Base-by-base conservation (phyloP, 2,329 filamentous ascomycete genomes). In the Monilinia laxa region DNA sequence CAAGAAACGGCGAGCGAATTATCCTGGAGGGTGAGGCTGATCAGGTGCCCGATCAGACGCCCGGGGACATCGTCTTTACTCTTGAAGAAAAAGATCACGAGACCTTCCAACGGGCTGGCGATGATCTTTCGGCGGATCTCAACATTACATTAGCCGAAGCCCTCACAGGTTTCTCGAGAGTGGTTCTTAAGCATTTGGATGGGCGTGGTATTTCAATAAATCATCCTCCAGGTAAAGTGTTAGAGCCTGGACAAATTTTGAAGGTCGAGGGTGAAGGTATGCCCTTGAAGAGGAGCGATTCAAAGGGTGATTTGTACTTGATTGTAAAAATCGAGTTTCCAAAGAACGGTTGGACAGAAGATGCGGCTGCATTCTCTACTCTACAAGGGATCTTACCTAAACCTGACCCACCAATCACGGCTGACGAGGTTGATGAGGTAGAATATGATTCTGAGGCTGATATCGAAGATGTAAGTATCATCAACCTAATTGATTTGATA, bases 11-110 rank as follows among this genome's bases (percentile, higher is more conserved):
- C 71, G 94, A 99, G 75, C 88, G 88, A 71, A 97, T 99, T 74
- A 86, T 93, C 12, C 83, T 99, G 5, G 90, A 96, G 76, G 94
- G 94, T 68, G 95, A 99, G 79, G 95, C 94, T 42, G 95, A 99
- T 75, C 94, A 99, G 79, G 82, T 89, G 54, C 94, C 94, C 0
- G 92, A 93, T 74, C 90, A 94, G 77, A 90, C 89, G 65, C 93
- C 94, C 0, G 95, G 95, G 66, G 93, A 98, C 75, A 94, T 99
- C 73, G 85, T 98, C 72, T 98, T 99, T 80, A 88, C 90, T 28
- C 80, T 99, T 2, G 85, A 89, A 1, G 93, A 99, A 79, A 87
- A 90, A 72, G 85, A 88, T 1, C 94, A 99, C 77, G 87, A 91
- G 1, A 79, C 85, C 7, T 99, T 98, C 79, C 87, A 89, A 69